Evolutionary conservation across 2,329 filamentous ascomycete genomes (phyloP).

Genomic region (Corinectria fuckeliana): DNA sequence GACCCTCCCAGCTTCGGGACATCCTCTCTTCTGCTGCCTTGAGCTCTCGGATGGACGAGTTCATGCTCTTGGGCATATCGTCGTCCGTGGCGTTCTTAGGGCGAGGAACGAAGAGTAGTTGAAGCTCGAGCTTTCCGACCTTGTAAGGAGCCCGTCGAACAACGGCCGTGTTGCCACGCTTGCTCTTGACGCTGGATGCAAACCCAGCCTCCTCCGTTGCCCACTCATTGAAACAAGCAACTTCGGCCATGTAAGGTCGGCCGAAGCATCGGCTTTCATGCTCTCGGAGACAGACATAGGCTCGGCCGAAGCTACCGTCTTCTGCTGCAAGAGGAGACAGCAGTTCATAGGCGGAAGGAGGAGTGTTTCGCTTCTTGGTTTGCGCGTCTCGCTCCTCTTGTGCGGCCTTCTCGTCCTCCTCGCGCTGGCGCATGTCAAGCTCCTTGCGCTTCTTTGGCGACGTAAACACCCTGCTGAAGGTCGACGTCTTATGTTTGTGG

Average conservation of each 20-base stretch:
- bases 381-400: constrained; percentile 69
- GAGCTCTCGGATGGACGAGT: constrained; percentile 91
- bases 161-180: constrained; percentile 74
- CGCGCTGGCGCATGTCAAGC: constrained; percentile 81
- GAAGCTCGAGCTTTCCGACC: constrained; percentile 91
- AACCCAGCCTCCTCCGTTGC: constrained; percentile 82
- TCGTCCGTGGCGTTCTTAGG: constrained; percentile 87
- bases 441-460: constrained; percentile 98
- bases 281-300: constrained; percentile 93
- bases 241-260: constrained; percentile 83
- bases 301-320: constrained; percentile 92
- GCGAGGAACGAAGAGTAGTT: constrained; percentile 92
- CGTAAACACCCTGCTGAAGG: constrained; percentile 90
- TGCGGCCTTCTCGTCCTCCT: constrained; percentile 78
- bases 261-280: constrained; percentile 90
- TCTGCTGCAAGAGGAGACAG: constrained; percentile 85
- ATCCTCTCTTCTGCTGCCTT: constrained; percentile 85
- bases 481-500: constrained; percentile 78
- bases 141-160: constrained; percentile 93
- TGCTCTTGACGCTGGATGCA: constrained; percentile 91
- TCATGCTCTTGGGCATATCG: constrained; percentile 99
- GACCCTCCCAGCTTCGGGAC: constrained; percentile 82
- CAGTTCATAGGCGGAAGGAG: constrained; percentile 83
- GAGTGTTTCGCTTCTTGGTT: constrained; percentile 65
- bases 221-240: constrained; percentile 99